These are phyloP conservation scores for Heterobasidion irregulare DNA, from an alignment of 1,284 basidiomycete genomes.

Conservation along the genomic window DNA sequence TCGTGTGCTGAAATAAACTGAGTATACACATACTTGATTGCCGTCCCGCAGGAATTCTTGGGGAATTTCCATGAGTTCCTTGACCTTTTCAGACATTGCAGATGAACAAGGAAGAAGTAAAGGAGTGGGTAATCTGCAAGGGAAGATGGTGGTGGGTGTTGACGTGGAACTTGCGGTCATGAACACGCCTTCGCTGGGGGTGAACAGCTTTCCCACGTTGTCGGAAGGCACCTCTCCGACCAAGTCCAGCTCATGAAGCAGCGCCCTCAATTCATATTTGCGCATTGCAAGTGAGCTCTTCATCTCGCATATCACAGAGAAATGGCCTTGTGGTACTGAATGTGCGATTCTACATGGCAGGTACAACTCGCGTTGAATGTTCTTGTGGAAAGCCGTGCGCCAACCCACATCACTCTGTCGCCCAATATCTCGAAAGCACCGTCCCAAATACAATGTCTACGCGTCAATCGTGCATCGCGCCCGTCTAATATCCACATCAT, in stretches of 20 bases:
- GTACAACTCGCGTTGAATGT: conserved; percentile 18
- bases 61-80: conserved; percentile 87
- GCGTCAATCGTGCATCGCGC: too few relatives aligned
- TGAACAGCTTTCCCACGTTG: neutral
- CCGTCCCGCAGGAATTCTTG: conserved; percentile 92
- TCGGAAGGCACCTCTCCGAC: too few relatives aligned
- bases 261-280: neutral
- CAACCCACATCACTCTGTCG: neutral
- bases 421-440: neutral
- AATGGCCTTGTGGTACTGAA: too few relatives aligned
- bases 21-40: conserved; percentile 57
- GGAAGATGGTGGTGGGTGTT: neutral
- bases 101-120: conserved; percentile 6
- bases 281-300: neutral
- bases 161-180: neutral
- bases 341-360: neutral
- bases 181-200: neutral
- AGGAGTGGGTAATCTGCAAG: neutral
- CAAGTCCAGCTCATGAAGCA: too few relatives aligned
- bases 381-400: conserved; percentile 16
- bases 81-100: conserved; percentile 83
- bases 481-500: too few relatives aligned
- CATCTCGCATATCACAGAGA: neutral
- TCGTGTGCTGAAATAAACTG: too few relatives aligned
- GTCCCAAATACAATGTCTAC: neutral